Evolutionary conservation across 345 rosid genomes (phyloP), one percentile per base, ranked within the genome.

Genomic region (Corchorus olitorius): DNA sequence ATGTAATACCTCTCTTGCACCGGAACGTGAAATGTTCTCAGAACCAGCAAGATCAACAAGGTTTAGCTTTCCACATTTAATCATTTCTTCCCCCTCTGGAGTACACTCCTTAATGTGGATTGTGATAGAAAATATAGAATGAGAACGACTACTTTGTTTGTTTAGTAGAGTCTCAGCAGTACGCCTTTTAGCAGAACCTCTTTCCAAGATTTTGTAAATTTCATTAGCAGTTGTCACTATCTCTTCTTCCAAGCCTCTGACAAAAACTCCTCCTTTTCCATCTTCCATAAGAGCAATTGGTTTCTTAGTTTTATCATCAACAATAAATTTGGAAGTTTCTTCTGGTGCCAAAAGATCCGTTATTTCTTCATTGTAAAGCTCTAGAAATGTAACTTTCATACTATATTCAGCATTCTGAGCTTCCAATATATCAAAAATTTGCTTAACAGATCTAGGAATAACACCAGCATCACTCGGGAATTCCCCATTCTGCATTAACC

Each of bases 31-130:
- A 83, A 96, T 96, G 86, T 96, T 96, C 87, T 96, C 98, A 6
- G 99, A 96, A 79, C 99, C 99, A 86, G 98, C 98, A 83, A 96
- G 99, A 76, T 93, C 99, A 78, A 96, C 97, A 70, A 96, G 99
- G 84, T 96, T 96, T 73, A 96, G 89, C 83, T 96, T 96, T 81
- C 99, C 99, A 60, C 97, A 92, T 81, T 92, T 96, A 79, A 96
- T 93, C 98, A 96, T 87, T 85, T 96, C 99, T 88, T 96, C 99
- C 11, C 99, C 99, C 84, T 96, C 98, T 10, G 97, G 98, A 59
- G 99, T 96, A 74, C 88, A 89, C 81, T 96, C 99, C 81, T 93
- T 93, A 16, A 92, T 96, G 80, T 96, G 99, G 79, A 96, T 96
- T 54, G 99, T 96, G 72, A 96, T 93, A 27, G 98, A 96, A 84